phyloP scores from a whole-genome alignment of 2,329 filamentous ascomycete genomes.

The Ceratocystis smalleyi region DNA sequence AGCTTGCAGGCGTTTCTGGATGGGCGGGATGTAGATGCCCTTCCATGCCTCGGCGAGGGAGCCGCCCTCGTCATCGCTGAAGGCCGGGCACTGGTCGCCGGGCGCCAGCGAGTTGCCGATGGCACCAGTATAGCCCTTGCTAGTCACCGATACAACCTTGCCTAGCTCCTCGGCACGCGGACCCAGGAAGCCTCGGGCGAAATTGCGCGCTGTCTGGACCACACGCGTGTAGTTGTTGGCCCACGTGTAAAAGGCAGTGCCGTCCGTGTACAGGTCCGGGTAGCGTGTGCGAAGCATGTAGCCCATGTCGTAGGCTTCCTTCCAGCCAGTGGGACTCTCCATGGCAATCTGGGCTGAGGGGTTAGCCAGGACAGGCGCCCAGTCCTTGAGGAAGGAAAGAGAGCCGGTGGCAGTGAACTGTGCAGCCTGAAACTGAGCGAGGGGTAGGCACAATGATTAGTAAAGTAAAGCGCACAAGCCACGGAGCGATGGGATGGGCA shows the following conservation, averaged over 20 bases:
- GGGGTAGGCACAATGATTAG: background rate
- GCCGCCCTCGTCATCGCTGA: conserved; percentile 38
- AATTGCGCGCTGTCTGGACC: conserved; percentile 45
- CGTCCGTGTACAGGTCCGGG: conserved; percentile 34
- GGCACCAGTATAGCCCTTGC: conserved; percentile 33
- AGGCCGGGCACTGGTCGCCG: conserved; percentile 47
- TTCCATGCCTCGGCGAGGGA: conserved; percentile 34
- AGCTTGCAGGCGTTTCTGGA: conserved; percentile 37
- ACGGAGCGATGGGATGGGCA: too few relatives aligned
- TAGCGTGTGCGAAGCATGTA: conserved; percentile 35
- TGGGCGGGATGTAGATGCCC: conserved; percentile 35
- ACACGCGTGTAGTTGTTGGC: conserved; percentile 51
- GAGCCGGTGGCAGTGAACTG: conserved; percentile 38
- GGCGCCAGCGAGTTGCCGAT: conserved; percentile 48
- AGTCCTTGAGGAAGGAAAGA: conserved; percentile 41
- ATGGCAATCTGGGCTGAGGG: conserved; percentile 41
- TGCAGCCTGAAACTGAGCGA: conserved; percentile 35
- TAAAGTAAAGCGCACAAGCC: background rate
- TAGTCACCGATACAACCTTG: conserved; percentile 42
- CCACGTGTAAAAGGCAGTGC: conserved; percentile 42
- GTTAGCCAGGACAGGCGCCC: conserved; percentile 42
- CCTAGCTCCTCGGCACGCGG: conserved; percentile 37
- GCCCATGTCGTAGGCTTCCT: conserved; percentile 43
- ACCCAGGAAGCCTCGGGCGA: conserved; percentile 46
- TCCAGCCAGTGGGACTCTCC: conserved; percentile 45